Conservation (phyloP, 202 grass and related monocot species). For the Digitaria exilis region DNA sequence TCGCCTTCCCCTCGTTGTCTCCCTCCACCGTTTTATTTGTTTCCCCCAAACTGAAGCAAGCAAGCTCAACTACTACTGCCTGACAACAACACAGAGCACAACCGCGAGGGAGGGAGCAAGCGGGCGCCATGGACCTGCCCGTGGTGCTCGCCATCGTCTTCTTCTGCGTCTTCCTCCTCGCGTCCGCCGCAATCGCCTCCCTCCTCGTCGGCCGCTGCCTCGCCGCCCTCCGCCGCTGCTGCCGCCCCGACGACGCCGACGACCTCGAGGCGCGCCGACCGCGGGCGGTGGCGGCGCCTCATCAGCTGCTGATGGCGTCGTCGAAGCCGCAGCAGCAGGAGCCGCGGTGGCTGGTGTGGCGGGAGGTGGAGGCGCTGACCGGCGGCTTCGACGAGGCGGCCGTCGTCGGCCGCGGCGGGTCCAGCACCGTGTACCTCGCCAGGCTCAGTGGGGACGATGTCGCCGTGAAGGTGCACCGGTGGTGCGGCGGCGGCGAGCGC, state of each 20-base stretch:
- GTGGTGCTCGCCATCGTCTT: constrained; percentile 48
- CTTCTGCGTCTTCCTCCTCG: constrained; percentile 41
- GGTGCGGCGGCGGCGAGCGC: constrained; percentile 64
- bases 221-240: background rate
- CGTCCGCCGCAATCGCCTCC: constrained; percentile 34
- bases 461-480: constrained; percentile 70
- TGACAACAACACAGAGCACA: background rate
- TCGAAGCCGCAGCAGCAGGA: background rate
- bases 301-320: background rate
- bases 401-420: constrained; percentile 80
- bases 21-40: background rate
- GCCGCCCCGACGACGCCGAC: background rate
- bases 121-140: constrained; percentile 39
- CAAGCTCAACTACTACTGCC: background rate
- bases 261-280: constrained; percentile 4
- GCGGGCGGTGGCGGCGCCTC: background rate
- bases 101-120: background rate
- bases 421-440: constrained; percentile 76
- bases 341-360: constrained; percentile 49
- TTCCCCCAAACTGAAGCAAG: constrained; percentile 25
- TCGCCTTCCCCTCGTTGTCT: background rate
- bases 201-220: constrained; percentile 37
- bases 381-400: constrained; percentile 61
- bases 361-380: constrained; percentile 67
- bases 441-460: constrained; percentile 18